Evolutionary conservation across 805 yeast genomes (phyloP).

Genomic region (Suhomyces prunicola): DNA sequence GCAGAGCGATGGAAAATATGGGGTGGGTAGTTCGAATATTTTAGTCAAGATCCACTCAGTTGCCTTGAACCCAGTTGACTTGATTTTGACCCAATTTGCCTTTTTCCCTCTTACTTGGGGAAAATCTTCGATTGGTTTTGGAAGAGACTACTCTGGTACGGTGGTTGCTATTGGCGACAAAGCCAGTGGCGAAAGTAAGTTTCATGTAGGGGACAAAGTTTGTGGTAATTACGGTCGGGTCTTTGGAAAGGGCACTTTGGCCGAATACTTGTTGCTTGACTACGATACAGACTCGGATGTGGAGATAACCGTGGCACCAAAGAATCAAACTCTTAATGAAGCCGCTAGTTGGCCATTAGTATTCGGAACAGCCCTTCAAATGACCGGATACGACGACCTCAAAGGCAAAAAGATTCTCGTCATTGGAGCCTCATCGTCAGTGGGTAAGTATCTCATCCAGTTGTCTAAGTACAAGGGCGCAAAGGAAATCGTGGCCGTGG

Average conservation of each 20-base stretch:
- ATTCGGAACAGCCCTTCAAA: conserved; percentile 57
- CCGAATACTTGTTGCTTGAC: conserved; percentile 46
- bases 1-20: conserved; percentile 13
- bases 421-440: conserved; percentile 73
- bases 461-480: conserved; percentile 50
- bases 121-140: conserved; percentile 21
- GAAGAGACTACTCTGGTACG: conserved; percentile 33
- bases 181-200: conserved; percentile 15
- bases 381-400: conserved; percentile 32
- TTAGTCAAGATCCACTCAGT: conserved; percentile 31
- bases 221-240: conserved; percentile 20
- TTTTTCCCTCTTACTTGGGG: conserved; percentile 7
- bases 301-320: conserved; percentile 43
- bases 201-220: conserved; percentile 29
- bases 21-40: conserved; percentile 15
- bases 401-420: conserved; percentile 51
- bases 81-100: conserved; percentile 18
- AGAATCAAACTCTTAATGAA: conserved; percentile 43
- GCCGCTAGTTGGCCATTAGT: conserved; percentile 69
- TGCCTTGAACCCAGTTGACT: conserved; percentile 35
- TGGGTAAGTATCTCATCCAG: conserved; percentile 56
- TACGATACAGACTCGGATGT: conserved; percentile 27
- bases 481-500: conserved; percentile 52
- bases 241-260: conserved; percentile 38
- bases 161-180: conserved; percentile 28